phyloP scores from a whole-genome alignment of 768 basidiomycete genomes.

The Psilocybe azurescens region DNA sequence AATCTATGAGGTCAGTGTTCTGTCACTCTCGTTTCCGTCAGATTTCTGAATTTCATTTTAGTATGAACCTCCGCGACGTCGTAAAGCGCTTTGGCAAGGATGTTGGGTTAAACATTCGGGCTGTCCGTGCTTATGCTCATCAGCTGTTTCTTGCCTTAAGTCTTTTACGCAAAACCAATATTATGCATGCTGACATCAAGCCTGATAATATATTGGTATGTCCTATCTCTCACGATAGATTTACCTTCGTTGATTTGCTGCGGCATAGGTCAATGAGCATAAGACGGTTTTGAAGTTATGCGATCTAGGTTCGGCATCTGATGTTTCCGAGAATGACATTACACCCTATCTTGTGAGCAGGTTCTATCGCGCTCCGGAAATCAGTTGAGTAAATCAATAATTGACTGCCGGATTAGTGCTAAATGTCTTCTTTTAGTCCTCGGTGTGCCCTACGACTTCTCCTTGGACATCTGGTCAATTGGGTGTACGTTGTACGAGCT shows the following conservation, averaged over 20 bases:
- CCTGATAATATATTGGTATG: slow-evolving; percentile 95
- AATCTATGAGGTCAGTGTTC: slow-evolving; percentile 77
- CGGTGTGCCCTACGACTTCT: slow-evolving; percentile 92
- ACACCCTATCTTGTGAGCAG: slow-evolving; percentile 97
- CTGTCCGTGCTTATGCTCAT: slow-evolving; percentile 98
- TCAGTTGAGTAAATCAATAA: slow-evolving; percentile 65
- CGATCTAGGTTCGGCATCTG: slow-evolving; percentile 96
- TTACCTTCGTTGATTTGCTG: background rate
- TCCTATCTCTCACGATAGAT: slow-evolving; percentile 19
- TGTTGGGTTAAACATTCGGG: slow-evolving; percentile 93
- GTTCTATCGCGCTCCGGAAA: slow-evolving; percentile 98
- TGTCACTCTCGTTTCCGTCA: background rate
- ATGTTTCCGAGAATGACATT: slow-evolving; percentile 94
- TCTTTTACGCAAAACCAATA: slow-evolving; percentile 84
- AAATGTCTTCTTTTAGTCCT: slow-evolving; percentile 63
- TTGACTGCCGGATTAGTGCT: slow-evolving; percentile 4
- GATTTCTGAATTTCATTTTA: slow-evolving; percentile 32
- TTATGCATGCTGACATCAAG: slow-evolving; percentile 99
- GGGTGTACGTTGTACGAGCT: slow-evolving; percentile 97
- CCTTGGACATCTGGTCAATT: slow-evolving; percentile 96
- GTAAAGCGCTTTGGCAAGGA: slow-evolving; percentile 99
- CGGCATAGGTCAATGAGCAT: slow-evolving; percentile 86
- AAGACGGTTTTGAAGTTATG: slow-evolving; percentile 95
- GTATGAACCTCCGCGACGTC: slow-evolving; percentile 98
- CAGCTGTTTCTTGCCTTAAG: slow-evolving; percentile 92